These are phyloP conservation scores for Xylaria intraflava DNA, from an alignment of 495 filamentous ascomycete species.

Conservation along the genomic window DNA sequence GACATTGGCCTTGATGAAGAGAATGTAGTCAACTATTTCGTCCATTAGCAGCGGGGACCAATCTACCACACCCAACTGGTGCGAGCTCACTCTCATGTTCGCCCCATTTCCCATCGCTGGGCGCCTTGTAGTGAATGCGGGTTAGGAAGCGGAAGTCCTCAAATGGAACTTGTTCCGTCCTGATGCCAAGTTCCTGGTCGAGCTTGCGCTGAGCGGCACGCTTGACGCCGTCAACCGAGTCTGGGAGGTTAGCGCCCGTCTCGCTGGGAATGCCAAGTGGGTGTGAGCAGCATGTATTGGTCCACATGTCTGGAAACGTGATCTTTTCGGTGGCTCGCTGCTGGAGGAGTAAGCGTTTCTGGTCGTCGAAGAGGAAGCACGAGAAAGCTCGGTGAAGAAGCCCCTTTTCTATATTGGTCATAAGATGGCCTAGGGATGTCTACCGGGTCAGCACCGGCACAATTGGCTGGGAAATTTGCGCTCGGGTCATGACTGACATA, in stretches of 20 bases:
- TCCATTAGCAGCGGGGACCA: slow-evolving; percentile 5
- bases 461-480: not conserved
- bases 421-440: slow-evolving; percentile 70
- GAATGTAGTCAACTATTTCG: slow-evolving; percentile 89
- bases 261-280: slow-evolving; percentile 86
- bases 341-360: slow-evolving; percentile 83
- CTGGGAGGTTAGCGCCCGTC: slow-evolving; percentile 76
- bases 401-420: slow-evolving; percentile 94
- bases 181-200: slow-evolving; percentile 90
- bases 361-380: slow-evolving; percentile 93
- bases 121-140: slow-evolving; percentile 94
- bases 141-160: slow-evolving; percentile 92
- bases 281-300: slow-evolving; percentile 99
- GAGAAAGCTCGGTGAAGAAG: slow-evolving; percentile 97
- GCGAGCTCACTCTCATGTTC: slow-evolving; percentile 84
- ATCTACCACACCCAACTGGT: not conserved
- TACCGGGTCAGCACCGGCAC: slow-evolving; percentile 4
- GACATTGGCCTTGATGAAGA: slow-evolving; percentile 94
- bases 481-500: slow-evolving; percentile 55
- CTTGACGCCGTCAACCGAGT: slow-evolving; percentile 77
- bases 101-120: slow-evolving; percentile 96
- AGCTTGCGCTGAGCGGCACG: slow-evolving; percentile 88
- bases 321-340: slow-evolving; percentile 97
- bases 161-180: slow-evolving; percentile 79
- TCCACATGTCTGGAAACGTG: slow-evolving; percentile 99